These are phyloP conservation scores for Candida mesenterica DNA, from an alignment of 1,139 yeast genomes.

Conservation along the genomic window DNA sequence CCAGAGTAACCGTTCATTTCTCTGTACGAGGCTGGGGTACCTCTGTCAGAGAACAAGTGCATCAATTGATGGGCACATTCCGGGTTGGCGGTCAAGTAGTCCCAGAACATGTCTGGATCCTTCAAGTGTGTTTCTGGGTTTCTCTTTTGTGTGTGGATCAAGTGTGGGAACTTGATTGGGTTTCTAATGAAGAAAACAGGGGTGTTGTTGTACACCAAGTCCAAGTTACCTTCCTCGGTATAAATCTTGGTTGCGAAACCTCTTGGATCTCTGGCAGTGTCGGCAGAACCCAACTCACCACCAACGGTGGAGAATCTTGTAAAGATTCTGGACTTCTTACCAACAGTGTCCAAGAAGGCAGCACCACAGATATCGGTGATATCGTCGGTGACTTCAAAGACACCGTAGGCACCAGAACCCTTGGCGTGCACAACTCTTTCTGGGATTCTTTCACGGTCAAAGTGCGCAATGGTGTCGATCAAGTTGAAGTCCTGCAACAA, in stretches of 20 bases:
- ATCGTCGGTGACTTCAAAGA: slow-evolving; percentile 79
- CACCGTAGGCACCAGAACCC: slow-evolving; percentile 85
- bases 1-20: slow-evolving; percentile 77
- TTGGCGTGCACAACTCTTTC: slow-evolving; percentile 91
- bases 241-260: slow-evolving; percentile 82
- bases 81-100: slow-evolving; percentile 61
- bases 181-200: slow-evolving; percentile 86
- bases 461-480: slow-evolving; percentile 76
- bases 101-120: slow-evolving; percentile 79
- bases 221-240: slow-evolving; percentile 86
- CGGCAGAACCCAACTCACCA: slow-evolving; percentile 83
- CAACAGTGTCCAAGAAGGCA: slow-evolving; percentile 66
- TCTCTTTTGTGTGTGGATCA: slow-evolving; percentile 85
- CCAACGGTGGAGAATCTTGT: slow-evolving; percentile 88
- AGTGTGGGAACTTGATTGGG: slow-evolving; percentile 84
- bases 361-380: slow-evolving; percentile 72
- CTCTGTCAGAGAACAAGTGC: slow-evolving; percentile 49
- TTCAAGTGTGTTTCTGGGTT: slow-evolving; percentile 73
- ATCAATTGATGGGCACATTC: slow-evolving; percentile 27
- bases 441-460: slow-evolving; percentile 85
- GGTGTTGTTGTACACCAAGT: slow-evolving; percentile 87
- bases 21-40: slow-evolving; percentile 65
- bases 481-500: slow-evolving; percentile 76
- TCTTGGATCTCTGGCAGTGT: slow-evolving; percentile 87
- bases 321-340: slow-evolving; percentile 72